phyloP scores from a whole-genome alignment of 805 yeast genomes.

The Spathaspora boniae region DNA sequence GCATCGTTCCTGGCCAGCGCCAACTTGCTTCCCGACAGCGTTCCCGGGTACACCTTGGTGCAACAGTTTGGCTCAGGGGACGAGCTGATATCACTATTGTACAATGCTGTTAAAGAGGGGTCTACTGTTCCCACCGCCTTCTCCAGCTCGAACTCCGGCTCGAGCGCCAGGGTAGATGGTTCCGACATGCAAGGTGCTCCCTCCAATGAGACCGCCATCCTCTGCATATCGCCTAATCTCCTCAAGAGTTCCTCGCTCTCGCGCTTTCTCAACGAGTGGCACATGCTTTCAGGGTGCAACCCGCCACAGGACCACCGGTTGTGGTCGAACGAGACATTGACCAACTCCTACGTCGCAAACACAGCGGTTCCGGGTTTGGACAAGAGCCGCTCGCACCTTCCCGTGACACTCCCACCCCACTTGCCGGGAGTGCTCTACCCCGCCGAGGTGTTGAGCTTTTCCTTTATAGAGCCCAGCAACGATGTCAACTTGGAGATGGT shows the following conservation, averaged over 20 bases:
- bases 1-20: constrained; percentile 9
- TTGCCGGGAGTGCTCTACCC: constrained; percentile 30
- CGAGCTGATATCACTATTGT: constrained; percentile 13
- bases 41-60: constrained; percentile 23
- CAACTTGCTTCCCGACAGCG: constrained; percentile 10
- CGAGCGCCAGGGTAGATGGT: no score
- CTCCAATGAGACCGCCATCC: not conserved
- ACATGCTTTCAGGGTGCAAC: constrained; percentile 22
- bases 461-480: constrained; percentile 4
- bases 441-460: constrained; percentile 11
- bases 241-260: constrained; percentile 18
- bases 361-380: constrained; percentile 6
- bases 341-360: constrained; percentile 11
- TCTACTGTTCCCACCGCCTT: not conserved
- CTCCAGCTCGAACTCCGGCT: no score
- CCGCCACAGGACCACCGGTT: constrained; percentile 15
- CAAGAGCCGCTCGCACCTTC: constrained; percentile 12
- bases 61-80: constrained; percentile 14
- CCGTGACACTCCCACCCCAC: constrained; percentile 21
- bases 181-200: no score
- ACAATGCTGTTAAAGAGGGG: constrained; percentile 14
- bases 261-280: constrained; percentile 34
- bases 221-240: constrained; percentile 21
- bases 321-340: constrained; percentile 15
- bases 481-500: not conserved